Conservation (phyloP, 306 rosid species). For the Lathyrus tuberosus region DNA sequence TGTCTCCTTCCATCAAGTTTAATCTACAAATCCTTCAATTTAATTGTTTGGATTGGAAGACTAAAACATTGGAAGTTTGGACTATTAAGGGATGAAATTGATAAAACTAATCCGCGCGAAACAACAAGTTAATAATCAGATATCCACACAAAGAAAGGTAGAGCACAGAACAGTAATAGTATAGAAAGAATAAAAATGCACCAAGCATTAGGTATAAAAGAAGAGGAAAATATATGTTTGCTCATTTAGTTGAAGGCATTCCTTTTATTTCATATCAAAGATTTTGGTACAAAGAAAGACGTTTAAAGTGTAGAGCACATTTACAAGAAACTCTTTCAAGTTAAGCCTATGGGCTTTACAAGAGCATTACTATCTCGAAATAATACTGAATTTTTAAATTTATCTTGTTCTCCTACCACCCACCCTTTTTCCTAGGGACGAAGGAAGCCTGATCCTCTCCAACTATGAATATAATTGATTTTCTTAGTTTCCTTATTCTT, state of each 20-base stretch:
- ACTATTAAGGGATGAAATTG: constrained; percentile 3
- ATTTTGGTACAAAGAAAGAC: not conserved
- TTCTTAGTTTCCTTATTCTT: not conserved
- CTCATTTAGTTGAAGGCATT: not conserved
- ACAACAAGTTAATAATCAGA: not conserved
- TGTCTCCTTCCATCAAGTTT: not conserved
- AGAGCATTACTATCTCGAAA: too few relatives aligned
- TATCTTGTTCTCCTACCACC: not conserved
- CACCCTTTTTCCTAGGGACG: not conserved
- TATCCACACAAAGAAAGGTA: constrained; percentile 2
- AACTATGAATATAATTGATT: not conserved
- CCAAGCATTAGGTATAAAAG: not conserved
- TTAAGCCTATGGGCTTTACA: too few relatives aligned
- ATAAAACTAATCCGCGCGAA: not conserved
- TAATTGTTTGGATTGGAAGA: not conserved
- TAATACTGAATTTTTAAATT: not conserved
- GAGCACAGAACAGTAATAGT: not conserved
- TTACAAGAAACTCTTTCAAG: too few relatives aligned
- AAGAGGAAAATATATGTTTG: not conserved
- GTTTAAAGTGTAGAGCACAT: not conserved
- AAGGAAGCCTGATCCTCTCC: not conserved
- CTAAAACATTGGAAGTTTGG: not conserved
- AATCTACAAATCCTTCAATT: constrained; percentile 10
- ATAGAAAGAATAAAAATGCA: not conserved
- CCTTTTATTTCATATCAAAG: not conserved